A percentile compares a stretch with the other conserved stretches of the same genome.
Conservation (phyloP, 2,329 filamentous ascomycete genomes). For the Hypoxylon sp. region DNA sequence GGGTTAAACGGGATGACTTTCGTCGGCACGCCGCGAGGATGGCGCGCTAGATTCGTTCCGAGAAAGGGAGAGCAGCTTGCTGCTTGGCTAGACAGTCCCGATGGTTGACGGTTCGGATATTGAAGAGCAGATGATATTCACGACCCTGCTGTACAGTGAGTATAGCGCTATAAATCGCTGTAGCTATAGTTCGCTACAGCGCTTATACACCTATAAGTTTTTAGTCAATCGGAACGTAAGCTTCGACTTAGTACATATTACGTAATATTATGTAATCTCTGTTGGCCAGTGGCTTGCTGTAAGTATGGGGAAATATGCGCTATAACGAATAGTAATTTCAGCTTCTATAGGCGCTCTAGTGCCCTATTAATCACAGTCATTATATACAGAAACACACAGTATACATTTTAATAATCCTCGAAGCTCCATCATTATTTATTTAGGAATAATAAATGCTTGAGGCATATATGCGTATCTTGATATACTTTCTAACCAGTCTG, state of each 20-base stretch:
- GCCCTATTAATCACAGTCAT: too few species aligned
- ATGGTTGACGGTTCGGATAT: constrained; percentile 7
- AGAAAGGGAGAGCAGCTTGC: constrained; percentile 33
- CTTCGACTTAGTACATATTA: too few species aligned
- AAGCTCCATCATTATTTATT: not conserved
- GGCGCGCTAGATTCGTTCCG: constrained; percentile 36
- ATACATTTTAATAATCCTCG: not conserved
- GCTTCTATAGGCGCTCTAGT: too few species aligned
- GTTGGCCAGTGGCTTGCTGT: too few species aligned
- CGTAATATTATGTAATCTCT: too few species aligned
- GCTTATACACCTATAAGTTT: too few species aligned
- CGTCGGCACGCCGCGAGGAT: constrained; percentile 35
- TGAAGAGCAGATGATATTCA: not conserved
- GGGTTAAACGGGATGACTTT: constrained; percentile 32
- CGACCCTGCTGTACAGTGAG: not conserved
- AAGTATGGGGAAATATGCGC: too few species aligned
- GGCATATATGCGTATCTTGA: not conserved
- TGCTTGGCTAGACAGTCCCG: constrained; percentile 32
- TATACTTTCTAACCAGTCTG: not conserved
- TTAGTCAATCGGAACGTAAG: too few species aligned
- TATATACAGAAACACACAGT: too few species aligned
- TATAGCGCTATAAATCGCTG: not conserved
- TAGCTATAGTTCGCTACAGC: too few species aligned
- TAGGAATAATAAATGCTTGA: not conserved
- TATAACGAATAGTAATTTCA: too few species aligned